Percentiles rank a stretch among this genome's conserved stretches.
These are phyloP conservation scores for Myriangium duriaei DNA, from an alignment of 2,329 filamentous ascomycete species.

Conservation along the genomic window DNA sequence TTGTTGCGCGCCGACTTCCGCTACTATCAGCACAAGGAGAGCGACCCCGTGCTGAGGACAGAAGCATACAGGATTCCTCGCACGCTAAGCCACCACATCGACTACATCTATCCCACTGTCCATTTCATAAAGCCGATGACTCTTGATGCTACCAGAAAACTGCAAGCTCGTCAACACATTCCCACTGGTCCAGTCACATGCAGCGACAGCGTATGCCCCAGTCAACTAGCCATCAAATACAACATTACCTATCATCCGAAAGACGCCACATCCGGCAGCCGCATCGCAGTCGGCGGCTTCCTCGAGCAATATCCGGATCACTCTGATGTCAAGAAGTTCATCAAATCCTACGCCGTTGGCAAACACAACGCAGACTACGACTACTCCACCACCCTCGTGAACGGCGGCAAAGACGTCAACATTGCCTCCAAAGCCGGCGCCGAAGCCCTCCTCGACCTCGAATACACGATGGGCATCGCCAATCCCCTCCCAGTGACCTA, in stretches of 20 bases:
- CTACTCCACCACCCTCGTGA: conserved; percentile 15
- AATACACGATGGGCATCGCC: conserved; percentile 15
- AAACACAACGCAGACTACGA: conserved; percentile 9
- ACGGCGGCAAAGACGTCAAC: conserved; percentile 14
- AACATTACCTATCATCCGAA: conserved; percentile 16
- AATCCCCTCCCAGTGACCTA: conserved; percentile 9
- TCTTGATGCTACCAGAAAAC: conserved; percentile 4
- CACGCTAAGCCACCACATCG: background rate
- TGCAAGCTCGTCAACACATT: conserved; percentile 10
- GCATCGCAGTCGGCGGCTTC: conserved; percentile 16
- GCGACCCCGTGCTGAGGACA: background rate
- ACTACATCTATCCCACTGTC: conserved; percentile 6
- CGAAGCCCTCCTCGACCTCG: conserved; percentile 16
- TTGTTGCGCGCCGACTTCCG: conserved; percentile 2
- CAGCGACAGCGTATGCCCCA: conserved; percentile 26
- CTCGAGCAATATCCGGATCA: conserved; percentile 18
- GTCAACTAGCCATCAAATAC: conserved; percentile 14
- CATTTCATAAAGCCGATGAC: conserved; percentile 14
- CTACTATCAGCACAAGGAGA: conserved; percentile 2
- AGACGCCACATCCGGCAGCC: conserved; percentile 13
- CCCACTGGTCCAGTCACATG: conserved; percentile 27
- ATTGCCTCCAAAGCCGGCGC: conserved; percentile 12
- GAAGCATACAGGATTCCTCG: conserved; percentile 1
- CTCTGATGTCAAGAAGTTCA: conserved; percentile 16
- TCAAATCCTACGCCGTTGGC: conserved; percentile 4